Base-by-base conservation (phyloP, 768 basidiomycete genomes). In the Naganishia vishniacii region DNA sequence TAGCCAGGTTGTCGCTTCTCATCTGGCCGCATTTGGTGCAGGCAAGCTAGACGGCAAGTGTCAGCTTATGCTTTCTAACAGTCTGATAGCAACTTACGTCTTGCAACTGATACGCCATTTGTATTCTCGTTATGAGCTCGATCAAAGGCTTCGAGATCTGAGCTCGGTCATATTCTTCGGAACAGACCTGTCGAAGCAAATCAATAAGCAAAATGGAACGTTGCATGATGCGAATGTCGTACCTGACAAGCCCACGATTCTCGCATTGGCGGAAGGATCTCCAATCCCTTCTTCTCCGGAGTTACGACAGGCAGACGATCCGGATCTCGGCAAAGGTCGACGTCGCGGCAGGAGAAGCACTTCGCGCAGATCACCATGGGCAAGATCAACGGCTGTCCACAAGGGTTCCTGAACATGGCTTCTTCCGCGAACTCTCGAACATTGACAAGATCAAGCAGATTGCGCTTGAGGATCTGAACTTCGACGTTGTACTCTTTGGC, bases 261-360 rank as follows among this genome's bases (percentile, higher is more conserved):
- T n/a, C 37, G 82, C 77, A 65, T 78, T 67, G 70, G 81, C 78
- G 67, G 80, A 80, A 11, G 40, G 31, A 74, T 61, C 58, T 70
- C 73, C 28, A 68, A 63, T 0, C 60, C 53, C 49, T 40, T 61
- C 8, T 42, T 68, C 25, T 66, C 69, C 6, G 63, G 68, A 56
- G 77, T 77, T 13, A 77, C 69, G 49, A 68, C 66, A 4, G 89
- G 86, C 45, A 90, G 80, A 42, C 95, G 81, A 64, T 91, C 88
- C 12, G 85, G 82, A 77, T 98, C 94, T 16, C 94, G 84, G 74
- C 94, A 97, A 72, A 99, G 88, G 76, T 99, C 95, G 71, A 99
- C 89, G 75, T 94, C 91, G 2, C 88, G 84, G 65, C 92, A 81
- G 15, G 81, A 78, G 75, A 91, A 92, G 78, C 89, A 98, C 71